Percentiles rank a stretch among this genome's conserved stretches.
Conservation (phyloP, 768 basidiomycete species). For the Boletus rufocinnamomeus region DNA sequence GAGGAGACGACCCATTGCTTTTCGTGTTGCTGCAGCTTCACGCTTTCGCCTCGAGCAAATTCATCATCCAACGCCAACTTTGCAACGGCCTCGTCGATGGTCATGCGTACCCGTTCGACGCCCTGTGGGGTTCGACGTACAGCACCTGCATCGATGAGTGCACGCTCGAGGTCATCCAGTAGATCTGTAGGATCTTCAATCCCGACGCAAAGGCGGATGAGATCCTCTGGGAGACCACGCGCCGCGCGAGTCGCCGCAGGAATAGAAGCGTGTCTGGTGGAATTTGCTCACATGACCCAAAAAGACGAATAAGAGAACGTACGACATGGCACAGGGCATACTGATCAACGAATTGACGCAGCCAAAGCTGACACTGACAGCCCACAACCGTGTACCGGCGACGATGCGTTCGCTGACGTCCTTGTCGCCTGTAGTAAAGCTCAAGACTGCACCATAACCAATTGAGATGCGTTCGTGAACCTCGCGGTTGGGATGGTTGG, state of each 20-base stretch:
- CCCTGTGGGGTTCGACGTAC: conserved; percentile 55
- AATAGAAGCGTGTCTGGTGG: conserved; percentile 87
- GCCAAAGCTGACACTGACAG: conserved; percentile 97
- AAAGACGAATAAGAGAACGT: conserved; percentile 41
- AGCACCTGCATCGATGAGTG: conserved; percentile 89
- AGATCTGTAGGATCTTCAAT: conserved; percentile 95
- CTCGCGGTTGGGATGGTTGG: conserved; percentile 77
- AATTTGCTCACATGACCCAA: neutral
- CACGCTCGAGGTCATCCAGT: conserved; percentile 91
- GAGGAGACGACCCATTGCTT: conserved; percentile 88
- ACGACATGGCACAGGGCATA: conserved; percentile 99
- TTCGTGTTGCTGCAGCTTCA: conserved; percentile 28
- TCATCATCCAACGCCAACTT: conserved; percentile 51
- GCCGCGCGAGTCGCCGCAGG: conserved; percentile 94
- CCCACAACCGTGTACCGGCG: conserved; percentile 91
- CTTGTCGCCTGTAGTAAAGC: conserved; percentile 93
- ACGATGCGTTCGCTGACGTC: conserved; percentile 90
- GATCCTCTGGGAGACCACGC: conserved; percentile 96
- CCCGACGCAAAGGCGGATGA: conserved; percentile 96
- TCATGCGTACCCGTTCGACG: conserved; percentile 47
- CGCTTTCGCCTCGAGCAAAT: conserved; percentile 6
- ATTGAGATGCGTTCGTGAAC: conserved; percentile 90
- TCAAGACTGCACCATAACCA: conserved; percentile 91
- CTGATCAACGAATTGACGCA: conserved; percentile 97
- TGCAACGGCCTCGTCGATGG: conserved; percentile 64